A percentile compares a stretch with the other conserved stretches of the same genome.
These are phyloP conservation scores for Rhodotorula kratochvilovae DNA, from an alignment of 768 basidiomycete species.

Conservation along the genomic window DNA sequence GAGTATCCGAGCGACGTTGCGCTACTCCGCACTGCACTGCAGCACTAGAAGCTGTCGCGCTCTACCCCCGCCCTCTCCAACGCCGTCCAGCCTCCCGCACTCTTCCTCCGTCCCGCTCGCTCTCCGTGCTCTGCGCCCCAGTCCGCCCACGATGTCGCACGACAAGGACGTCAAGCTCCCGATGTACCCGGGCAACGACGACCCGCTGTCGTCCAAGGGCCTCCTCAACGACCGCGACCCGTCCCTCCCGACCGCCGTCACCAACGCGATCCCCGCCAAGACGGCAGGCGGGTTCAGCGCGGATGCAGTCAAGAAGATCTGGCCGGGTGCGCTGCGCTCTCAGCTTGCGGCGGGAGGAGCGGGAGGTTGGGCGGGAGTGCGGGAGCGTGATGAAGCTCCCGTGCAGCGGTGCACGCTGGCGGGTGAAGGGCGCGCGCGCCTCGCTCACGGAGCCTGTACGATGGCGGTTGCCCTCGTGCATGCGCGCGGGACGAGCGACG, in stretches of 20 bases:
- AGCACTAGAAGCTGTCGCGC: no score
- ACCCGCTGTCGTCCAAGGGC: conserved; percentile 5
- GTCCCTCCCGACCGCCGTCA: neutral
- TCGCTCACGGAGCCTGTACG: no score
- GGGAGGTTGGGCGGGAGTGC: no score
- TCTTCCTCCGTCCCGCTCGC: neutral
- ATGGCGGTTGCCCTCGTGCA: no score
- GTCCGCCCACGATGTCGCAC: neutral
- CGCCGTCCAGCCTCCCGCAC: neutral
- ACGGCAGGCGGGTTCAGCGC: neutral
- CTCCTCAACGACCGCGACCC: conserved; percentile 12
- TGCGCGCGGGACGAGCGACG: no score
- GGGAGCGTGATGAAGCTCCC: neutral
- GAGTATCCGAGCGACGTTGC: no score
- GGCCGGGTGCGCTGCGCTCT: conserved; percentile 23
- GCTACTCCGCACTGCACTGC: no score
- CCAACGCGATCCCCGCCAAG: neutral
- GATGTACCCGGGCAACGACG: conserved; percentile 27
- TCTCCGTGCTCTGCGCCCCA: neutral
- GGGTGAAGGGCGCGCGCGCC: no score
- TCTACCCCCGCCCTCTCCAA: no score
- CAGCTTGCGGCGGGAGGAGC: neutral
- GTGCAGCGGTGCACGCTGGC: neutral
- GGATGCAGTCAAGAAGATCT: conserved; percentile 38
- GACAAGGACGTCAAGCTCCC: conserved; percentile 37